These are phyloP conservation scores for Monosporascus sp. DNA, from an alignment of 2,329 filamentous ascomycete genomes.

Conservation along the genomic window DNA sequence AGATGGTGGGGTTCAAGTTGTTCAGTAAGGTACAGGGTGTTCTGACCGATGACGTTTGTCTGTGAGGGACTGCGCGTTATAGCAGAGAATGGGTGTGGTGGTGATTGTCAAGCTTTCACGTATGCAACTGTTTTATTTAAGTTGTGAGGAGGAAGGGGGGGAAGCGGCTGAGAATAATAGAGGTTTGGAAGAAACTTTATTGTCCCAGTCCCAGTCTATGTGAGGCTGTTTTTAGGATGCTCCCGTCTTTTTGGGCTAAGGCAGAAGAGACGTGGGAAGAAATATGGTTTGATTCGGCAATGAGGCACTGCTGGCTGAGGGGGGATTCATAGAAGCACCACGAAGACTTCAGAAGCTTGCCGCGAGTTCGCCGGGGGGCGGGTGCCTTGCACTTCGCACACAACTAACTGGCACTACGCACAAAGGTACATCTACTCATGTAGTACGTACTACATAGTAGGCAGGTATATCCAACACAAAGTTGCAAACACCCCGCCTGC, in stretches of 20 bases:
- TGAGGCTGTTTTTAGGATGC: neutral
- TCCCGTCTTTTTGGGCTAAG: neutral
- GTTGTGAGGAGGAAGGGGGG: neutral
- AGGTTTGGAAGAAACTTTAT: neutral
- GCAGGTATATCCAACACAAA: no score
- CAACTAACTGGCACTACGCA: neutral
- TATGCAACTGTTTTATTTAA: neutral
- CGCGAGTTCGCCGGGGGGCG: neutral
- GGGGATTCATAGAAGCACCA: neutral
- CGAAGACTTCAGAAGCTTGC: neutral
- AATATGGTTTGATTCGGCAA: no score
- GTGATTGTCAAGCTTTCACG: neutral
- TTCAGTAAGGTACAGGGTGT: neutral
- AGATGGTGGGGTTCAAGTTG: neutral
- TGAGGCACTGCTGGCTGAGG: neutral
- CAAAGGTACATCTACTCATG: neutral
- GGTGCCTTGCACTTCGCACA: neutral
- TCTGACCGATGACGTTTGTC: neutral
- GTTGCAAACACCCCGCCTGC: no score
- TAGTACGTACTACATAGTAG: no score
- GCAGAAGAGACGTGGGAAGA: no score
- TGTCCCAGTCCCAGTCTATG: neutral
- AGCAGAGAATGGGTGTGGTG: neutral
- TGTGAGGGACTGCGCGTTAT: no score
- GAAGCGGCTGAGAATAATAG: neutral